Percentiles rank a stretch among this genome's conserved stretches.
Conservation (phyloP, 805 yeast genomes). For the Starmerella sp. region DNA sequence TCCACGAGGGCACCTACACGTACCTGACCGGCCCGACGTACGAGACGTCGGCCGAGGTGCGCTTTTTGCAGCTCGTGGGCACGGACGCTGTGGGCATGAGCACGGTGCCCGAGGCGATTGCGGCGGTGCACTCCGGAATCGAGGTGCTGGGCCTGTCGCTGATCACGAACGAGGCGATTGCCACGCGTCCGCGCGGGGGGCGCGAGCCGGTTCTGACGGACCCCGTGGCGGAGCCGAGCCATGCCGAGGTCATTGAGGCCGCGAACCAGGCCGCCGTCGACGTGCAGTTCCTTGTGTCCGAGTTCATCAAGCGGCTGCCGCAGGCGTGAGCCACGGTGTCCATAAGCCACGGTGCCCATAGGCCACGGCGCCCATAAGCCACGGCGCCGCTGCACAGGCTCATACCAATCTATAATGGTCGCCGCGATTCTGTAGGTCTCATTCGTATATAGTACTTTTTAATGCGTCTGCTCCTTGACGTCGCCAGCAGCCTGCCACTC, state of each 20-base stretch:
- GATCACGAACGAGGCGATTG: slow-evolving; percentile 74
- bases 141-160: slow-evolving; percentile 73
- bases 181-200: slow-evolving; percentile 35
- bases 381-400: too few species aligned
- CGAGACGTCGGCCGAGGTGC: slow-evolving; percentile 86
- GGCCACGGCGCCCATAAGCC: too few species aligned
- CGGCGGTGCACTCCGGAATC: slow-evolving; percentile 81
- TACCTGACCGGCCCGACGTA: slow-evolving; percentile 90
- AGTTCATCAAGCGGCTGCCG: slow-evolving; percentile 14
- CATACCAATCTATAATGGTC: too few species aligned
- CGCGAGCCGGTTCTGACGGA: slow-evolving; percentile 12
- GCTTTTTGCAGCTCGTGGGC: slow-evolving; percentile 58
- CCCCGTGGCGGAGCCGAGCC: slow-evolving; percentile 67
- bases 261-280: slow-evolving; percentile 74
- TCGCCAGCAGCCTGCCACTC: slow-evolving; percentile 97
- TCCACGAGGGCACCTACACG: slow-evolving; percentile 79
- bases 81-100: slow-evolving; percentile 97
- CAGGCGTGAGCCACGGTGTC: too few species aligned
- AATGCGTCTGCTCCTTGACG: slow-evolving; percentile 54
- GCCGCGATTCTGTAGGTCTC: neutral
- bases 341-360: too few species aligned
- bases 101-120: slow-evolving; percentile 90
- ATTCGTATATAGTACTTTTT: neutral
- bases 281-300: slow-evolving; percentile 52
- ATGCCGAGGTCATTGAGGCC: slow-evolving; percentile 78